Conservation (phyloP, 2,329 filamentous ascomycete species). For the Venturia oleaginea region DNA sequence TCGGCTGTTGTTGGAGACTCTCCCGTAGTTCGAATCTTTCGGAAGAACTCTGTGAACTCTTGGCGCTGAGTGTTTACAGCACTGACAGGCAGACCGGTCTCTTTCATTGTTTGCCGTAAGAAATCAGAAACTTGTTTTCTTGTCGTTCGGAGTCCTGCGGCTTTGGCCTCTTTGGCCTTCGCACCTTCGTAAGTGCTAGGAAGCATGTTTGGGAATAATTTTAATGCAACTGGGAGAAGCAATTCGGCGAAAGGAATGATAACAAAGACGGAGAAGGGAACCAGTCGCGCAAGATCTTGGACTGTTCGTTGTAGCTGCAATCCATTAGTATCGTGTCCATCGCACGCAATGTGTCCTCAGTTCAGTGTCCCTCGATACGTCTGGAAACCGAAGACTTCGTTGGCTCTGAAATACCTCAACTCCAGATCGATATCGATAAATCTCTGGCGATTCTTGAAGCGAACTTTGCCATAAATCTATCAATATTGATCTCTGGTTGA, state of each 20-base stretch:
- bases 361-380: constrained; percentile 11
- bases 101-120: constrained; percentile 76
- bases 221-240: constrained; percentile 81
- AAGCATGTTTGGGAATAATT: constrained; percentile 92
- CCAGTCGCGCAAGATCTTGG: constrained; percentile 81
- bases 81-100: constrained; percentile 87
- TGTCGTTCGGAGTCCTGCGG: constrained; percentile 68
- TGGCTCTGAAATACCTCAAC: neutral
- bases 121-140: constrained; percentile 91
- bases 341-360: too few relatives aligned
- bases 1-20: constrained; percentile 82
- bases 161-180: constrained; percentile 83
- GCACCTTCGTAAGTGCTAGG: constrained; percentile 95
- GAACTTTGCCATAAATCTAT: neutral
- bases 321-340: neutral
- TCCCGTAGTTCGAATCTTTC: constrained; percentile 83
- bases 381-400: neutral
- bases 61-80: constrained; percentile 78
- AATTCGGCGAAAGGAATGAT: constrained; percentile 95
- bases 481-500: neutral
- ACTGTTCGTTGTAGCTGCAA: constrained; percentile 72
- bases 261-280: constrained; percentile 94
- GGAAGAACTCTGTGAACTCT: constrained; percentile 95
- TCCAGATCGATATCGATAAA: neutral
- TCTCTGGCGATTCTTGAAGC: constrained; percentile 12